Percentiles rank a stretch among this genome's conserved stretches.
Conservation (phyloP, 441 rosid species). For the Erodium moschatum region DNA sequence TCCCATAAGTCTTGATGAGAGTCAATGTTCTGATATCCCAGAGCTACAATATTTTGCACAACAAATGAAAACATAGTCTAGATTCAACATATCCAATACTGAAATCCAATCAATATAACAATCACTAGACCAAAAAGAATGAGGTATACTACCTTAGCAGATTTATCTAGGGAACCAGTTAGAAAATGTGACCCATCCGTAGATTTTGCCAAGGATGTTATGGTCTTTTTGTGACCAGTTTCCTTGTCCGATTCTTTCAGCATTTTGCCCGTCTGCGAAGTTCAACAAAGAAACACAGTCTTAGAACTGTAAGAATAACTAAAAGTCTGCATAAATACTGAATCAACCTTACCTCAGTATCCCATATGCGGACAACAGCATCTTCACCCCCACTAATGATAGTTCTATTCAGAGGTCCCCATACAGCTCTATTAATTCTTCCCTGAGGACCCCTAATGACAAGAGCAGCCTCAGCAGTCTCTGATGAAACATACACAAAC, state of each 20-base stretch:
- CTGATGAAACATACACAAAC: slow-evolving; percentile 30
- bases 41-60: slow-evolving; percentile 32
- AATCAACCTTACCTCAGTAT: slow-evolving; percentile 52
- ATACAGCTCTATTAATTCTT: slow-evolving; percentile 80
- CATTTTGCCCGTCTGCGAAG: slow-evolving; percentile 66
- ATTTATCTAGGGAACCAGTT: slow-evolving; percentile 81
- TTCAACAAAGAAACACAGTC: not conserved
- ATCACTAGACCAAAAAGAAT: not conserved
- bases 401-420: slow-evolving; percentile 84
- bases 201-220: slow-evolving; percentile 66
- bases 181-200: slow-evolving; percentile 71
- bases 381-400: slow-evolving; percentile 89
- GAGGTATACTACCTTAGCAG: slow-evolving; percentile 57
- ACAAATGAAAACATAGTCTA: slow-evolving; percentile 13
- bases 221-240: slow-evolving; percentile 65
- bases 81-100: not conserved
- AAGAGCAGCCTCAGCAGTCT: slow-evolving; percentile 52
- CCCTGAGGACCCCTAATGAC: slow-evolving; percentile 62
- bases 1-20: slow-evolving; percentile 65
- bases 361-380: slow-evolving; percentile 69
- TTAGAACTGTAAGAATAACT: not conserved
- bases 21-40: slow-evolving; percentile 71
- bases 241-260: slow-evolving; percentile 57
- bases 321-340: not conserved
- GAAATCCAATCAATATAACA: not conserved